Base-by-base conservation (phyloP, 805 yeast genomes). In the Candida mattraensis region DNA sequence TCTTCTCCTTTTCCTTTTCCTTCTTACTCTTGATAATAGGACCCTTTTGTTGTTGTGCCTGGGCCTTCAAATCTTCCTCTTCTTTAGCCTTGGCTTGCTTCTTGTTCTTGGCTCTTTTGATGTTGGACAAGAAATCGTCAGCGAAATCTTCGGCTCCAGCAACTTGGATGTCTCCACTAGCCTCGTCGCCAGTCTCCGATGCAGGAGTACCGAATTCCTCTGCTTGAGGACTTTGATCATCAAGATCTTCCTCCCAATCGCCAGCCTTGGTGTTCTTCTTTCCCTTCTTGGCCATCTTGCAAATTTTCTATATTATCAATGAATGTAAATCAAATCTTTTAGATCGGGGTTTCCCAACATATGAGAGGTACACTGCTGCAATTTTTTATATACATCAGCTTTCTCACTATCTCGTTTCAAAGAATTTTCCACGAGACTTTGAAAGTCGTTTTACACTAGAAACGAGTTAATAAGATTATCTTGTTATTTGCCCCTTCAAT, bases 1-100 rank as follows among this genome's bases (percentile, higher is more conserved):
- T 95, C 78, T 86, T 87, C 64, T 93, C 95, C 69, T 82, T 89
- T 68, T 91, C 94, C 66, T 84, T 85, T 56, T 85, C 98, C 66
- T 91, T 88, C 76, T 91, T 93, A 39, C 91, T 78, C 64, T 89
- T 87, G 56, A 88, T 71, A 47, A 78, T 74, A 30, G 91, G 87
- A 19, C 76, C 87, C 37, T 56, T 54, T 24, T 50, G 52, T 36
- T 43, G 45, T 20, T 45, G 30, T 10, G 41, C 41, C 15, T 39
- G 40, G 31, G 72, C 77, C 44, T 51, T 56, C n/a, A 55, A 54
- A 32, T 75, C 74, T 36, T 75, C 76, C 50, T 77, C 80, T 42
- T 76, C 78, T 37, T 78, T 81, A 42, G 73, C 79, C 62, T 79
- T 80, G 29, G 72, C 80, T 48, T 76, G 80, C 65, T 82, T 80